Base-by-base conservation (phyloP, 192 early-diverging fungal species). In the Coemansia interrupta region DNA sequence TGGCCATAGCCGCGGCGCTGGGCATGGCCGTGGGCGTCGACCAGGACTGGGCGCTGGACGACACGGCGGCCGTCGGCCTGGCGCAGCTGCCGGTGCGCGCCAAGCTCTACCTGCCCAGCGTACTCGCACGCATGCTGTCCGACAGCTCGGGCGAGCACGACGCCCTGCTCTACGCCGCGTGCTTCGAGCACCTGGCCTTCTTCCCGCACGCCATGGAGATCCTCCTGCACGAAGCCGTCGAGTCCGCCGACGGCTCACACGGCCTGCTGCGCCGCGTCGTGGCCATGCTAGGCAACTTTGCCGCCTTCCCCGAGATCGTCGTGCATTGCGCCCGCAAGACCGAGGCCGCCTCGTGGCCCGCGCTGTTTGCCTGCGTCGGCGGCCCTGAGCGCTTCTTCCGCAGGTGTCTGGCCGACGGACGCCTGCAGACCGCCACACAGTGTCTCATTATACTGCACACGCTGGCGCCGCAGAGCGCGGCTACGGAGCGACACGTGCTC, bases 241-340 rank as follows among this genome's bases (percentile, higher is more conserved):
- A 95, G 58, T 84, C 88, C 46, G 95, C 96, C 0, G 36, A 28
- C 23, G 23, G 36, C 11, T 8, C n/a, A 0, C 39, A 15, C 23
- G 32, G 24, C 56, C 14, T 92, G 17, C 64, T 98, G 38, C 85
- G 89, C 14, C 63, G 72, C 13, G 87, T 91, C 3, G 81, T 95
- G 12, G 75, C 78, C 42, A 88, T 97, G 54, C 64, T 99, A 32
- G 83, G 89, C 50, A 73, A 87, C 55, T 99, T 95, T 61, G 47
- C 63, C 4, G 80, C 84, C 5, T 86, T 86, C 54, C 67, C 92
- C 38, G 95, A 97, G 48, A 86, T 94, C 19, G 90, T 99, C 66
- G 93, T 92, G 11, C 88, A 91, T 26, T 97, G 95, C 65, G 95
- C 97, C 6, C 79, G 97, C 56, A 99, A 99, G 68, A 91, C 92